These are phyloP conservation scores for Euphorbia tirucalli DNA, from an alignment of 345 rosid species.

Conservation along the genomic window DNA sequence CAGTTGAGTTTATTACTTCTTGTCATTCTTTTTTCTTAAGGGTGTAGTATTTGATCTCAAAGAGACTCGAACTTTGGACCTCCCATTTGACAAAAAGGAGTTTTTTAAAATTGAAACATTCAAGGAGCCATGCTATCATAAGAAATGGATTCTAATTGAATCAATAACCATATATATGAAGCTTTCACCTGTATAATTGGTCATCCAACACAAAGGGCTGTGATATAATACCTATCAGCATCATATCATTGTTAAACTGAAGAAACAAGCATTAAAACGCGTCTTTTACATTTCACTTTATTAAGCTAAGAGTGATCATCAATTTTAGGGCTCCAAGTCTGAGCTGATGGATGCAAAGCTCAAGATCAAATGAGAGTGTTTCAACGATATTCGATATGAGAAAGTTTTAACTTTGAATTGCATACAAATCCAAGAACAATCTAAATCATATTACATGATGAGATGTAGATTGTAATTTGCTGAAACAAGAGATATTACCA, in stretches of 20 bases:
- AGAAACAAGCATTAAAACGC: not conserved
- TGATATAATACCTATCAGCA: not conserved
- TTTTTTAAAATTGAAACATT: not conserved
- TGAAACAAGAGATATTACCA: constrained; percentile 52
- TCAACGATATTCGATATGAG: not conserved
- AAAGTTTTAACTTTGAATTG: not conserved
- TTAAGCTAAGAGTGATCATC: not conserved
- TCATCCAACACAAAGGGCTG: not conserved
- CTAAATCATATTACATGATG: constrained; percentile 4
- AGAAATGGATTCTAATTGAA: not conserved
- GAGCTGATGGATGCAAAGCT: not conserved
- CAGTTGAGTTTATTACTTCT: too few species aligned
- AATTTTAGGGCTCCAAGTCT: not conserved
- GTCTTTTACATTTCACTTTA: not conserved
- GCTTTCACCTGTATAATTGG: too few species aligned
- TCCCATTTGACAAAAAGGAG: too few species aligned
- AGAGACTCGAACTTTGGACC: too few species aligned
- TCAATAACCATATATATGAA: not conserved
- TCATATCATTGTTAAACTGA: not conserved
- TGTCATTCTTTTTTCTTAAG: too few species aligned
- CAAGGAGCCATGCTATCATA: not conserved
- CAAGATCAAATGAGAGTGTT: not conserved
- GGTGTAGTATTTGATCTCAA: too few species aligned
- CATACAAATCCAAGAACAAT: not conserved
- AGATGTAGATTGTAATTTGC: not conserved